Evolutionary conservation across 768 basidiomycete genomes (phyloP).

Genomic region (Tulasnella sp.): DNA sequence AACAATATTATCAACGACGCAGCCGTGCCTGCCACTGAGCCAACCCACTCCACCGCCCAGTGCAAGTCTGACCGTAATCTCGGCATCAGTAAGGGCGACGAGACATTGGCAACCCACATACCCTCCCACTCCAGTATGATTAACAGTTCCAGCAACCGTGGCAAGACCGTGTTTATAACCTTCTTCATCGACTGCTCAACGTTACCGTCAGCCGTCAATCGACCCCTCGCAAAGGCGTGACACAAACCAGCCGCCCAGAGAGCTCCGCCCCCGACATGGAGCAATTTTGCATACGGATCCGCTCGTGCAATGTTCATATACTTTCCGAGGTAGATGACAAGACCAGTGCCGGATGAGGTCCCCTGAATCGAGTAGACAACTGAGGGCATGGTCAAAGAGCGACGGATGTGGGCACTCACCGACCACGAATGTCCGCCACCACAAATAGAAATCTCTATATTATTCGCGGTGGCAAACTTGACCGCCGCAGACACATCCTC

Average conservation of each 20-base stretch:
- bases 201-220: no score
- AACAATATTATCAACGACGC: slow-evolving; percentile 1
- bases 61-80: not conserved
- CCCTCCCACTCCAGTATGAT: not conserved
- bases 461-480: not conserved
- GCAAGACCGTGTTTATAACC: slow-evolving; percentile 22
- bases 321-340: slow-evolving; percentile 7
- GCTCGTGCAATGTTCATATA: not conserved
- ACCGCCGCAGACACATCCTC: slow-evolving; percentile 20
- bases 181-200: not conserved
- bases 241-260: not conserved
- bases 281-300: not conserved
- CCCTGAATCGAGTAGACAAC: slow-evolving; percentile 28
- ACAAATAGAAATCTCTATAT: slow-evolving; percentile 4
- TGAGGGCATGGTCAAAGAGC: not conserved
- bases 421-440: slow-evolving; percentile 7
- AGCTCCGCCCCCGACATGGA: slow-evolving; percentile 2
- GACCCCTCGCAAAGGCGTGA: not conserved
- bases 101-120: not conserved
- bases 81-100: not conserved
- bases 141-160: slow-evolving; percentile 3
- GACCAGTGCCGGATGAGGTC: slow-evolving; percentile 18
- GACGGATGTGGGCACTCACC: not conserved
- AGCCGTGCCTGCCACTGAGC: not conserved
- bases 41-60: slow-evolving; percentile 3